phyloP scores from a whole-genome alignment of 2,329 filamentous ascomycete species.

The Chaetomium globosum region DNA sequence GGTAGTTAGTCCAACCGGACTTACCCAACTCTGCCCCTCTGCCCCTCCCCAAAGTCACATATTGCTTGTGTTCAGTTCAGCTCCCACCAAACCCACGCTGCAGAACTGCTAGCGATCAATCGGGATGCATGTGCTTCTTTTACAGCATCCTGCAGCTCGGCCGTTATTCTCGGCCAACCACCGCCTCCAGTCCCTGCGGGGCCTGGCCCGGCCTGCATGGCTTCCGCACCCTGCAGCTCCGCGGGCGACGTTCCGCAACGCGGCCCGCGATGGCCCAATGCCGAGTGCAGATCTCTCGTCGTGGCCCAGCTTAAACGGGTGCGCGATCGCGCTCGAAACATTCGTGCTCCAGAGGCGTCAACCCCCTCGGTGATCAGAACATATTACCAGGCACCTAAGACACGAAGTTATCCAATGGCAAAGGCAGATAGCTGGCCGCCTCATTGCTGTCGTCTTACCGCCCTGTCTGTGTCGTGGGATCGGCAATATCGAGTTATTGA shows the following conservation, averaged over 20 bases:
- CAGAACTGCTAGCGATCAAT: not conserved
- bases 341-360: not conserved
- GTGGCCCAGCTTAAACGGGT: not conserved
- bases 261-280: not conserved
- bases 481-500: not conserved
- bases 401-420: not conserved
- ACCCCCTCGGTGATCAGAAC: not conserved
- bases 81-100: not conserved
- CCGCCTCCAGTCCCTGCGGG: not conserved
- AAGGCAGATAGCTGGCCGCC: not conserved
- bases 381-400: not conserved
- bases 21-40: not conserved
- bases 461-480: not conserved
- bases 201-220: not conserved
- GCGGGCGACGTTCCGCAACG: not conserved
- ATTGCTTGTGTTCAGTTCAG: not conserved
- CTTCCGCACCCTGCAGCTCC: not conserved
- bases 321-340: not conserved
- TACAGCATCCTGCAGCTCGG: not conserved
- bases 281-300: not conserved
- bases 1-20: not conserved
- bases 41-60: not conserved
- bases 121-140: not conserved
- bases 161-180: not conserved
- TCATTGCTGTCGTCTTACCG: not conserved